These are phyloP conservation scores for Linnemannia exigua DNA, from an alignment of 192 early-diverging fungal species.

Conservation along the genomic window DNA sequence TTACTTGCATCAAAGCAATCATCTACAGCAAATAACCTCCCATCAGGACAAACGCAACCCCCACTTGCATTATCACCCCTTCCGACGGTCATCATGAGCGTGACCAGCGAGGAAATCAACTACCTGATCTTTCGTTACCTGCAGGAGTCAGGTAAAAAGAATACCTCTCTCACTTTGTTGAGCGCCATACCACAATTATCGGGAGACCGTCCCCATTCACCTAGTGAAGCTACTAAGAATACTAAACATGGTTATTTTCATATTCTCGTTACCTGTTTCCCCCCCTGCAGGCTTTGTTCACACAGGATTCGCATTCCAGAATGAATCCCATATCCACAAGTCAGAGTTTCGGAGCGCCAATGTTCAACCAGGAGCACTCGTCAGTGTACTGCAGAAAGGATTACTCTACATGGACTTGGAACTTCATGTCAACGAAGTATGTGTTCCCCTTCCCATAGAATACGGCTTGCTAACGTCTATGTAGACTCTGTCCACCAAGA, in stretches of 20 bases:
- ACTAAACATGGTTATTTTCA: neutral
- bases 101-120: conserved; percentile 90
- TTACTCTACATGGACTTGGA: conserved; percentile 94
- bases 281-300: conserved; percentile 90
- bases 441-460: neutral
- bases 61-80: neutral
- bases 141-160: conserved; percentile 79
- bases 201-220: neutral
- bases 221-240: neutral
- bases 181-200: neutral
- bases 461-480: neutral
- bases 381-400: conserved; percentile 92
- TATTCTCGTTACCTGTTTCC: neutral
- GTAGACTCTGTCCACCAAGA: neutral
- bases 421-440: conserved; percentile 84
- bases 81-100: conserved; percentile 63
- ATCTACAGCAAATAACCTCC: neutral
- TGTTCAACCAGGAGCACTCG: conserved; percentile 86
- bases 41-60: neutral
- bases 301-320: conserved; percentile 86
- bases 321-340: conserved; percentile 85
- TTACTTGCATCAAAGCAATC: neutral
- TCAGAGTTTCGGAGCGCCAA: conserved; percentile 69
- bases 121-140: conserved; percentile 91
- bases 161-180: neutral